Conservation (phyloP, 2,329 filamentous ascomycete genomes). For the Dissoconium aciculare region DNA sequence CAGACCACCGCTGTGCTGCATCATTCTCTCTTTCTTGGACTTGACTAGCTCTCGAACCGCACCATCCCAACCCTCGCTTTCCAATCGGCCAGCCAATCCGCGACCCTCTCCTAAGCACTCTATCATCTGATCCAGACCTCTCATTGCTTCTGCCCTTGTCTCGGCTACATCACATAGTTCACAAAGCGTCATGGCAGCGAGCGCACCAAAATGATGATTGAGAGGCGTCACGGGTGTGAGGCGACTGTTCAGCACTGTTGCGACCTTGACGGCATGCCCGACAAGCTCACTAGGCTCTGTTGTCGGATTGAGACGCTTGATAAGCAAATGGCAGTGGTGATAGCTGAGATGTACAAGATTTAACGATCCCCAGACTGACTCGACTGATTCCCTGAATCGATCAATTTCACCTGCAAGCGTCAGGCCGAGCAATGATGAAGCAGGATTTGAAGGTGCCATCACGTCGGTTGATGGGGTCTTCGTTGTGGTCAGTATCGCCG, state of each 20-base stretch:
- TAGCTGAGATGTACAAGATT: slow-evolving; percentile 52
- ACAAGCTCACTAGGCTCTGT: slow-evolving; percentile 43
- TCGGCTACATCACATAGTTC: slow-evolving; percentile 43
- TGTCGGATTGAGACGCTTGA: slow-evolving; percentile 44
- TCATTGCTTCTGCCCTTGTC: slow-evolving; percentile 43
- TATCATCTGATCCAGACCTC: slow-evolving; percentile 41
- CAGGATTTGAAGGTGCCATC: slow-evolving; percentile 28
- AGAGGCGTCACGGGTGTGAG: slow-evolving; percentile 45
- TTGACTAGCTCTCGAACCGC: slow-evolving; percentile 39
- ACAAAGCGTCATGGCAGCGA: slow-evolving; percentile 46
- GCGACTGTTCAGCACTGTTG: slow-evolving; percentile 42
- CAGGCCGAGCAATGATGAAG: slow-evolving; percentile 32
- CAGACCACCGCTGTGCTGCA: slow-evolving; percentile 27
- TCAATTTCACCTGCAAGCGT: slow-evolving; percentile 46
- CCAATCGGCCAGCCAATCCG: slow-evolving; percentile 26
- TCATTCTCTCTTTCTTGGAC: slow-evolving; percentile 26
- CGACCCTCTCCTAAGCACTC: slow-evolving; percentile 36
- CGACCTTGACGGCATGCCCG: slow-evolving; percentile 44
- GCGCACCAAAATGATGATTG: slow-evolving; percentile 50
- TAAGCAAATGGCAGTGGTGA: slow-evolving; percentile 53
- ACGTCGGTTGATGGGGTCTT: slow-evolving; percentile 31
- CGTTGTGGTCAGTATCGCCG: slow-evolving; percentile 33
- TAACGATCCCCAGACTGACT: slow-evolving; percentile 36
- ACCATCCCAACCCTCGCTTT: slow-evolving; percentile 43
- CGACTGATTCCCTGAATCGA: slow-evolving; percentile 50